Evolutionary conservation across 2,329 filamentous ascomycete genomes (phyloP), one percentile per base, ranked within the genome.

Genomic region (Alternaria panax): DNA sequence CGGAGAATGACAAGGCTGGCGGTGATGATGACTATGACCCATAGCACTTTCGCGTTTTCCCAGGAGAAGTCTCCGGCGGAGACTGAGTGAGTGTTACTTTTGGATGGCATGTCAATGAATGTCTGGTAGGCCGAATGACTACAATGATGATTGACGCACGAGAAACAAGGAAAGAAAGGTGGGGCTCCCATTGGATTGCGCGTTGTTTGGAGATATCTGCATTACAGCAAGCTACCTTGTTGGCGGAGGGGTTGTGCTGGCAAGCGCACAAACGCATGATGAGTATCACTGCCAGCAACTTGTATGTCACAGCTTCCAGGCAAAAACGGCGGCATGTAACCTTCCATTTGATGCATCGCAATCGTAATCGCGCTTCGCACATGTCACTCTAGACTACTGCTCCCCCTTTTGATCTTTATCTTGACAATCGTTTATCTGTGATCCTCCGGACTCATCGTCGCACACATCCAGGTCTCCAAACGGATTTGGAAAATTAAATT

Each of bases 21-120:
- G 11, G 7, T 22, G 12, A 52, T 9, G 0, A 57, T 57, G 3
- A 60, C 11, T 4, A 57, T 32, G 2, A 48, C 46, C 53, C 47
- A 60, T 12, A 60, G 46, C 12, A 27, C 18, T 12, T 43, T 56
- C 2, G 53, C 41, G 12, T 27, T 47, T 12, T 25, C 4, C 53
- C 57, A 60, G 2, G 57, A 43, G 14, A 57, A 52, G 14, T 60
- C 47, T 16, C 20, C 22, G 20, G 50, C 24, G 8, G 50, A 18
- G 24, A 8, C 8, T 30, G n/a, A 20, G 38, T 30, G 20, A 16
- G 25, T 32, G 12, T 8, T 22, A 8, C 16, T 16, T 42, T 28
- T 16, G 25, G 36, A 27, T 12, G 38, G 12, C 50, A 52, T 41
- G 25, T n/a, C 25, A 28, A 12, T 20, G 18, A 22, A 40, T 22